A percentile compares a stretch with the other conserved stretches of the same genome.
These are phyloP conservation scores for Eimeria tenella DNA, from an alignment of 169 alveolate genomes.

Conservation along the genomic window DNA sequence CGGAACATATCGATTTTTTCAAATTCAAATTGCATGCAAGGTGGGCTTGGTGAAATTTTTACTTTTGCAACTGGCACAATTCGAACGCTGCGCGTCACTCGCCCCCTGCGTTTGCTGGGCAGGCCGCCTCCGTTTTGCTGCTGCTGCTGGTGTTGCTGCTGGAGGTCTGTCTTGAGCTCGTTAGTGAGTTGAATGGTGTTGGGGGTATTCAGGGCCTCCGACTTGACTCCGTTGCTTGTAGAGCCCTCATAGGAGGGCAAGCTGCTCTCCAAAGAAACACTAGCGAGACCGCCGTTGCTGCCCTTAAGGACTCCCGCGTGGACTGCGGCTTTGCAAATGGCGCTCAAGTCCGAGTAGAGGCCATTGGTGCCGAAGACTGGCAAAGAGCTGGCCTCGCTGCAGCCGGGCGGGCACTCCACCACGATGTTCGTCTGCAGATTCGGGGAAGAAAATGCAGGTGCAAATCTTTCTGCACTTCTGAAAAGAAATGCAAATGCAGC, in stretches of 20 bases:
- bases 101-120: constrained; percentile 65
- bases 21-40: too few species aligned
- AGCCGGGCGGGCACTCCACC: constrained; percentile 90
- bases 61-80: constrained; percentile 84
- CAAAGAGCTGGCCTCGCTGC: constrained; percentile 82
- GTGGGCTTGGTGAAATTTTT: constrained; percentile 2
- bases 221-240: background rate
- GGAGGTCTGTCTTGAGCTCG: constrained; percentile 5
- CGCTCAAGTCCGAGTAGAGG: constrained; percentile 90
- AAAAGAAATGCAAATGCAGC: background rate
- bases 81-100: constrained; percentile 80
- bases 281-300: constrained; percentile 86
- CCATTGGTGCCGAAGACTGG: constrained; percentile 91
- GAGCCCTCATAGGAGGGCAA: constrained; percentile 89
- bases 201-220: constrained; percentile 60
- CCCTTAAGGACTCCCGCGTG: constrained; percentile 90
- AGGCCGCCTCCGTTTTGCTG: background rate
- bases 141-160: background rate
- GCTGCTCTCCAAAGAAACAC: constrained; percentile 90
- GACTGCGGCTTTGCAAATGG: constrained; percentile 94
- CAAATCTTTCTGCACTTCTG: background rate
- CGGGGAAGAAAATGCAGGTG: background rate
- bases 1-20: background rate
- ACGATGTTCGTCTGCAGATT: constrained; percentile 89
- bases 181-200: constrained; percentile 43